Base-by-base conservation (phyloP, 352 stramenopile genomes). In the Thraustochytrium striatum region DNA sequence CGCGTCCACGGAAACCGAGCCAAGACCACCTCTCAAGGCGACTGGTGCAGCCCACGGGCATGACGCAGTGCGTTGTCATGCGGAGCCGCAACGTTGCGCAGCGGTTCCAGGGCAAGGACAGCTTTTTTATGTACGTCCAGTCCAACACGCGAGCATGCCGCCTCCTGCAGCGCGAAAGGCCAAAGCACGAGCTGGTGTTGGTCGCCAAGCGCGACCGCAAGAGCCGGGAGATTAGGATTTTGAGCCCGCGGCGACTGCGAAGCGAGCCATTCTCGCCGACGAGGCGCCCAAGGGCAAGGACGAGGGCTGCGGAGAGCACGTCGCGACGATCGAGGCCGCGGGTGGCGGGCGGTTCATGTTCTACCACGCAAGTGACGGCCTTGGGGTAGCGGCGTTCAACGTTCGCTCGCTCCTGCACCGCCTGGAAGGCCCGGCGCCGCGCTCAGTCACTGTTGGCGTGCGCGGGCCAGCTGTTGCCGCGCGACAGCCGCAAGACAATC, bases 141-240 rank as follows among this genome's bases (percentile, higher is more conserved):
- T 36, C 25, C 53, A 36, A 61, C 53, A 61, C 32, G 7, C 25
- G 32, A 61, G 19, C 30, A 32, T 19, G 1, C 8, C 30, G n/a
- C 21, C 25, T 61, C 25, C 3, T 9, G 33, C 11, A 1, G 2
- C 16, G 13, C 19, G 28, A 39, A 32, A 28, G 9, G 13, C 35
- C 13, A 70, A 52, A 53, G n/a, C 53, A 57, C 59, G 59, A 70
- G 59, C 59, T 70, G n/a, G 11, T 70, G 9, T 28, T 70, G 21
- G 53, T 70, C 53, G 59, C 59, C 8, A 70, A 70, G 41, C 59
- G 59, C 41, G 59, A 52, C 36, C 59, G 59, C 16, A 33, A 38
- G 5, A 70, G 53, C 9, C 35, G 53, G 7, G 5, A n/a, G 7
- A n/a, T 70, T 8, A 25, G 36, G 16, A 70, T 70, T 35, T 70